Evolutionary conservation across 73 alveolate species (phyloP).

Genomic region (Effrenium voratum): DNA sequence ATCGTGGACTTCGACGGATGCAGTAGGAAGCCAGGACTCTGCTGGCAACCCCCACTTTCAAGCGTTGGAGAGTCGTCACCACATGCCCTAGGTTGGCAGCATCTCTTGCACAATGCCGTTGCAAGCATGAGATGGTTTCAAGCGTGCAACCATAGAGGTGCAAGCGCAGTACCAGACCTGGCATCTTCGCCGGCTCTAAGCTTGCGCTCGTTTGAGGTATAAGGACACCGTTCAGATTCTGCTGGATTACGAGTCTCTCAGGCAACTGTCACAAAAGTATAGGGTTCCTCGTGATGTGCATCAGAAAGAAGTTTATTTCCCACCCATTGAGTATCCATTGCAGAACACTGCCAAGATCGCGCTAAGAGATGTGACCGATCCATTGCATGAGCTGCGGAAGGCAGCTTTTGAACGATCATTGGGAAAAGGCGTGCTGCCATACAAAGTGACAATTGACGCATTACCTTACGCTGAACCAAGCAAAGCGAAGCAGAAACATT

Average conservation of each 20-base stretch:
- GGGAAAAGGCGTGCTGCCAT: neutral
- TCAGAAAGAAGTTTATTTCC: neutral
- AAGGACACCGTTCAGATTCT: neutral
- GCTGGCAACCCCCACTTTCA: too few relatives aligned
- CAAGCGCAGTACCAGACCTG: slow-evolving; percentile 9
- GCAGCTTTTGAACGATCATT: neutral
- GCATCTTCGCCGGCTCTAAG: neutral
- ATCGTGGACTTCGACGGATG: too few relatives aligned
- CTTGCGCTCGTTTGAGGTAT: neutral
- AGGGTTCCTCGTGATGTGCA: neutral
- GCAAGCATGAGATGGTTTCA: too few relatives aligned
- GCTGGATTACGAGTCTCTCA: slow-evolving; percentile 17
- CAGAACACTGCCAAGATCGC: neutral
- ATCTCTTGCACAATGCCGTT: too few relatives aligned
- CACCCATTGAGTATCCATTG: neutral
- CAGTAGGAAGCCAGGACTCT: too few relatives aligned
- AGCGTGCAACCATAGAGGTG: too few relatives aligned
- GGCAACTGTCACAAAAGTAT: neutral
- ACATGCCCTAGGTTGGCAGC: too few relatives aligned
- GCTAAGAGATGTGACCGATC: neutral
- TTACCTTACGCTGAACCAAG: neutral
- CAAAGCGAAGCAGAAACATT: neutral
- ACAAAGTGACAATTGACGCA: neutral
- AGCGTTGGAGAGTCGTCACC: too few relatives aligned
- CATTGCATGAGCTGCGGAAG: neutral